These are phyloP conservation scores for Pythium oligandrum DNA, from an alignment of 352 stramenopile species.

Conservation along the genomic window DNA sequence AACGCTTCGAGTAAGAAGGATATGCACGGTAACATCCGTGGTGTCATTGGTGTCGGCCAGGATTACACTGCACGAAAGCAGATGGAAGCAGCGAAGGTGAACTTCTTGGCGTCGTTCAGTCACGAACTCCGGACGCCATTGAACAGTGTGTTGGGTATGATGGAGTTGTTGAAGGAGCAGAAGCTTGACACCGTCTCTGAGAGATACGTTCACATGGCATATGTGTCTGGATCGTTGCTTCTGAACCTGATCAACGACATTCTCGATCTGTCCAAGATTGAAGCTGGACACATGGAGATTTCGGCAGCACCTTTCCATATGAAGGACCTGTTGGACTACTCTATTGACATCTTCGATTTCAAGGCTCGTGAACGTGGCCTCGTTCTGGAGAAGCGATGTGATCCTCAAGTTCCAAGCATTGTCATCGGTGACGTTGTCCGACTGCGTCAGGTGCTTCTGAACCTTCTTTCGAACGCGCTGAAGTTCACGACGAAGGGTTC, in stretches of 20 bases:
- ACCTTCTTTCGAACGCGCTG: slow-evolving; percentile 83
- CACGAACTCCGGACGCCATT: slow-evolving; percentile 78
- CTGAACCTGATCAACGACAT: slow-evolving; percentile 92
- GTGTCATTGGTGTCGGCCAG: slow-evolving; percentile 90
- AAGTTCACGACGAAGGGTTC: slow-evolving; percentile 84
- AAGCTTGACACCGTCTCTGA: slow-evolving; percentile 58
- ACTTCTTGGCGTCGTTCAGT: slow-evolving; percentile 84
- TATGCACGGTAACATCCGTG: slow-evolving; percentile 89
- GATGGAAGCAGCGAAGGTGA: slow-evolving; percentile 83
- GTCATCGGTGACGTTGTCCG: slow-evolving; percentile 77
- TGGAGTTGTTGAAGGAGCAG: slow-evolving; percentile 77
- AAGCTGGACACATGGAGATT: slow-evolving; percentile 89
- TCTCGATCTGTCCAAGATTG: slow-evolving; percentile 91
- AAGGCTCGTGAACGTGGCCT: slow-evolving; percentile 82
- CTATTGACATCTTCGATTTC: slow-evolving; percentile 89
- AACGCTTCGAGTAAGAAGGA: slow-evolving; percentile 88
- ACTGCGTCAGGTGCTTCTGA: slow-evolving; percentile 75
- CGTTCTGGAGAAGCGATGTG: slow-evolving; percentile 73
- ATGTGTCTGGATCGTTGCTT: slow-evolving; percentile 80
- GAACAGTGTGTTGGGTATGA: slow-evolving; percentile 81
- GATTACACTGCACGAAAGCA: slow-evolving; percentile 89
- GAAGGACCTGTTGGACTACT: slow-evolving; percentile 79
- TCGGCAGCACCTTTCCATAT: slow-evolving; percentile 82
- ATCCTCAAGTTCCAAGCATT: slow-evolving; percentile 54
- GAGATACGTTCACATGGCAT: slow-evolving; percentile 83